These are phyloP conservation scores for Phallus indusiatus DNA, from an alignment of 768 basidiomycete genomes.

Conservation along the genomic window DNA sequence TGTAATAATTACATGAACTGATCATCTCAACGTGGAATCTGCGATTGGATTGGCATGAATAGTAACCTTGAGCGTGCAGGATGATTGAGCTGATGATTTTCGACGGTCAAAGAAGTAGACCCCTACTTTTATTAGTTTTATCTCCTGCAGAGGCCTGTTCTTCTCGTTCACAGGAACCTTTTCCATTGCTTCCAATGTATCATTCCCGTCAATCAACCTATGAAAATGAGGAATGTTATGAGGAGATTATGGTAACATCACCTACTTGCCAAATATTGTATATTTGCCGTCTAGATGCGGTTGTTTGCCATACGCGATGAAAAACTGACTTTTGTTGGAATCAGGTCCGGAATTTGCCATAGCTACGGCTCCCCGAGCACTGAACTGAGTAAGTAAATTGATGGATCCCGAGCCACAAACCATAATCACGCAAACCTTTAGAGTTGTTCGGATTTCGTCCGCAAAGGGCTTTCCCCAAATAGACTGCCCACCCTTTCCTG, in stretches of 20 bases:
- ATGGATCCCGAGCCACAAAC: not conserved
- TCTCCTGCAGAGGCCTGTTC: constrained; percentile 78
- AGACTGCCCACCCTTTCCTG: constrained; percentile 94
- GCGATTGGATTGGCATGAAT: constrained; percentile 96
- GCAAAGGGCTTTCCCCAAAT: constrained; percentile 90
- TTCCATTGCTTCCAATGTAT: constrained; percentile 93
- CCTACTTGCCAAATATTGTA: constrained; percentile 80
- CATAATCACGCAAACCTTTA: constrained; percentile 51
- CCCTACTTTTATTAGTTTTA: constrained; percentile 71
- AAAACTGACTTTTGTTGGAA: constrained; percentile 88
- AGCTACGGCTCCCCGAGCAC: constrained; percentile 86
- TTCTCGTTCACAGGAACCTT: constrained; percentile 84
- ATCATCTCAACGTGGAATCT: constrained; percentile 43
- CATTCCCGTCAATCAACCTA: constrained; percentile 92
- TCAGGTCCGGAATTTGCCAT: constrained; percentile 98
- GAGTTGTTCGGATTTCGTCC: constrained; percentile 88
- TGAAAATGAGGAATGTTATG: not conserved
- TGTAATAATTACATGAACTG: not conserved
- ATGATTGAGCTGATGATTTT: not conserved
- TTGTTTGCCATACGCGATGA: constrained; percentile 87
- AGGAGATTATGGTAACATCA: not conserved
- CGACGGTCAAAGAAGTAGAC: constrained; percentile 1
- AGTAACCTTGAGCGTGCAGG: constrained; percentile 41
- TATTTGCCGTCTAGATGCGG: constrained; percentile 90
- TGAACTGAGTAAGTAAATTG: constrained; percentile 53